Percentiles rank a stretch among this genome's conserved stretches.
These are phyloP conservation scores for Primulina huaijiensis DNA, from an alignment of 257 asterid species.

Conservation along the genomic window DNA sequence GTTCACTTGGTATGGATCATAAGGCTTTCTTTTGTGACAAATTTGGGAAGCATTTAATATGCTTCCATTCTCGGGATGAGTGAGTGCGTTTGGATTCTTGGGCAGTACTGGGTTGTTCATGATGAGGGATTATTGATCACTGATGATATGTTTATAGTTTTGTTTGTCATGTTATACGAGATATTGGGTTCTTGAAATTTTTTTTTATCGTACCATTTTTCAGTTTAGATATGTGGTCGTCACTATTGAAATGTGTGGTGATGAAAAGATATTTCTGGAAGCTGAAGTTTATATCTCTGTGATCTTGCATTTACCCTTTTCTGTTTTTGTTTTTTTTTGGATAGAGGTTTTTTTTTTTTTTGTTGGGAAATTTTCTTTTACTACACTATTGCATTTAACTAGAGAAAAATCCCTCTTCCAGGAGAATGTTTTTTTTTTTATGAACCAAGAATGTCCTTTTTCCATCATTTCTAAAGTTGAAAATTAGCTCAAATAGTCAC, in stretches of 20 bases:
- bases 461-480: conserved; percentile 12
- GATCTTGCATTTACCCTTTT: background rate
- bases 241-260: conserved; percentile 7
- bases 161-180: conserved; percentile 14
- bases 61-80: conserved; percentile 24
- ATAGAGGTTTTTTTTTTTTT: conserved; percentile 12
- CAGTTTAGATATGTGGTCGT: background rate
- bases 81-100: conserved; percentile 17
- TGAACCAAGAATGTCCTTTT: too few relatives aligned
- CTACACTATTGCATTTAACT: conserved; percentile 7
- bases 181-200: background rate
- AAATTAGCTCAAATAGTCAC: background rate
- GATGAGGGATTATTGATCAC: background rate
- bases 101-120: conserved; percentile 24
- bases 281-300: conserved; percentile 13
- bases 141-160: conserved; percentile 10
- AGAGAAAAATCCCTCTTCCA: conserved; percentile 8
- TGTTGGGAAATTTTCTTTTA: background rate
- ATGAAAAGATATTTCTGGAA: conserved; percentile 7
- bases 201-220: background rate
- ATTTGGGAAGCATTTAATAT: conserved; percentile 23
- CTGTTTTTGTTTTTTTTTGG: background rate
- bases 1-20: conserved; percentile 27
- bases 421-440: too few relatives aligned
- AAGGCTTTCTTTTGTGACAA: background rate